Percentiles rank a stretch among this genome's conserved stretches.
phyloP scores from a whole-genome alignment of 176 grass and related monocot genomes.

The Miscanthus lutarioriparius region DNA sequence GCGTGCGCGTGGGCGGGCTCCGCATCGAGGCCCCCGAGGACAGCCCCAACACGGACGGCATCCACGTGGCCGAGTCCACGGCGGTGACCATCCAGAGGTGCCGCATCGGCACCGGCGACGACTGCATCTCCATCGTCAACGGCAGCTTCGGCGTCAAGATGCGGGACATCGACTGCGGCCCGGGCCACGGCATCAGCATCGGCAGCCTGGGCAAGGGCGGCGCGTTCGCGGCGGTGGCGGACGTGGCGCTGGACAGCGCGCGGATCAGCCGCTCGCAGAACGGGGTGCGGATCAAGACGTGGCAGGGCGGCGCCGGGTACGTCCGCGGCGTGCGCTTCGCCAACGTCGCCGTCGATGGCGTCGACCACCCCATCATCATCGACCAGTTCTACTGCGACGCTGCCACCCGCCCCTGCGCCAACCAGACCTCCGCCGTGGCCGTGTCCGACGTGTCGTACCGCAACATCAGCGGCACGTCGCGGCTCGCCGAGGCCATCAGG shows the following conservation, averaged over 20 bases:
- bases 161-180: conserved; percentile 67
- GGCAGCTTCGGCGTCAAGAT: conserved; percentile 71
- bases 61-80: conserved; percentile 77
- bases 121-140: conserved; percentile 90
- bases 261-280: conserved; percentile 55
- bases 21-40: conserved; percentile 60
- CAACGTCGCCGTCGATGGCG: conserved; percentile 61
- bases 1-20: conserved; percentile 51
- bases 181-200: conserved; percentile 93
- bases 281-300: conserved; percentile 92
- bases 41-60: conserved; percentile 97
- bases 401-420: conserved; percentile 38
- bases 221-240: conserved; percentile 52
- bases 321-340: conserved; percentile 64
- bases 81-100: conserved; percentile 60
- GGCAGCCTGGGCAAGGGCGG: conserved; percentile 82
- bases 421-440: conserved; percentile 54
- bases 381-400: conserved; percentile 97
- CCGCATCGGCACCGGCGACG: conserved; percentile 90
- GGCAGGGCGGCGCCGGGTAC: conserved; percentile 83
- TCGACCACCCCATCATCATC: conserved; percentile 88
- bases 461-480: conserved; percentile 71
- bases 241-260: conserved; percentile 62
- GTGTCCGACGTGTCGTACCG: conserved; percentile 61
- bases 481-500: conserved; percentile 54